Base-by-base conservation (phyloP, 164 flowering plant genomes). In the Sextonia rubra region DNA sequence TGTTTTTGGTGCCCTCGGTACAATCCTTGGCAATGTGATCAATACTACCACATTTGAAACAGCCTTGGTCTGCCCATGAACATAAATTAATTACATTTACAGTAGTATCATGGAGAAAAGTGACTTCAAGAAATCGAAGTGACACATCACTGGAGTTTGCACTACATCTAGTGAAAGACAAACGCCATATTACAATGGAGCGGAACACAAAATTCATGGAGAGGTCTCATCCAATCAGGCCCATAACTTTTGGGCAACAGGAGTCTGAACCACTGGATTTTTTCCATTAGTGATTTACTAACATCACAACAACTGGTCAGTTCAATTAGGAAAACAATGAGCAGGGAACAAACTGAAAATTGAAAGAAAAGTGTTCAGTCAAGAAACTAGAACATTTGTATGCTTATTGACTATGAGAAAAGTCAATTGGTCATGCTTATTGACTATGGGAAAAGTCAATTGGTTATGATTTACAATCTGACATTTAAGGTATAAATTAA, bases 21-120 rank as follows among this genome's bases (percentile, higher is more conserved):
- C 99, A 93, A 71, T 95, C 98, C 81, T 80, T 91, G n/a, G 98
- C 97, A 67, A 91, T 82, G 76, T 95, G 99, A 80, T 91, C 99
- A 71, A 73, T 75, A 30, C 88, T 82, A 71, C 99, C 98, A 82
- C 99, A 95, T 80, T 93, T 95, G 82, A 89, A 95, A 84, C 98
- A 93, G 26, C 97, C 96, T 75, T 65, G 77, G 65, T 90, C 99
- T 90, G 60, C 17, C 44, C 8, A 17, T 18, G 12, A 64, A 32
- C 27, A 52, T 17, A 52, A 52, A 52, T 52, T 52, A 52, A 15
- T 52, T 52, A 52, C n/a, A 37, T 37, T 52, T 52, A 52, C 56
- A 17, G 56, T 12, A 32, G 44, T 32, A 37, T 37, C 44, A 37
- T 2, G 44, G 44, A 37, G 44, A 37, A 37, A 37, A 37, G 8